Conservation (phyloP, 2,329 filamentous ascomycete species). For the Fusarium sp. region DNA sequence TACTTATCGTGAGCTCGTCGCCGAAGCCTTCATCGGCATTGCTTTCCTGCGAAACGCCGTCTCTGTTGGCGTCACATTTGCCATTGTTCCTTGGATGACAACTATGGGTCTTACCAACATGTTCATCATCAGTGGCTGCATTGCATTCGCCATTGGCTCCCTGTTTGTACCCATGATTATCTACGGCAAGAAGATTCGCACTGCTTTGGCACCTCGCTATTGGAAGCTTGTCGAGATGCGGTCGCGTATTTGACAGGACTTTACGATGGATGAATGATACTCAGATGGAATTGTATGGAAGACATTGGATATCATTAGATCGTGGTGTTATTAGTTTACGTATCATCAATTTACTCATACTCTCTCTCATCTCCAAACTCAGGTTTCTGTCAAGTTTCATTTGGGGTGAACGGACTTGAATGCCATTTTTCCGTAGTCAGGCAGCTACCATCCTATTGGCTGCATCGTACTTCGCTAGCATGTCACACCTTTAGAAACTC, state of each 20-base stretch:
- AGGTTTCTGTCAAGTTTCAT: background rate
- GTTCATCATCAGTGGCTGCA: slow-evolving; percentile 40
- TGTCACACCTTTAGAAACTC: background rate
- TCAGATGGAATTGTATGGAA: background rate
- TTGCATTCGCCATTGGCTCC: slow-evolving; percentile 39
- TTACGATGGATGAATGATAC: background rate
- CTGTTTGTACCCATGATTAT: slow-evolving; percentile 46
- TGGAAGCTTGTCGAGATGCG: slow-evolving; percentile 37
- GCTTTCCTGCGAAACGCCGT: slow-evolving; percentile 48
- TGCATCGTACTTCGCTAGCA: background rate
- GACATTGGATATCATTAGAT: too few relatives aligned
- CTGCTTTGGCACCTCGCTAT: slow-evolving; percentile 36
- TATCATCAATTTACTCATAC: background rate
- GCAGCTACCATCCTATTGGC: background rate
- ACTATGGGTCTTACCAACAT: slow-evolving; percentile 46
- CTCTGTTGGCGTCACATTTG: slow-evolving; percentile 45
- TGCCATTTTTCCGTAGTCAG: background rate
- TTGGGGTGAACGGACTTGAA: background rate
- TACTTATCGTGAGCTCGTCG: slow-evolving; percentile 47
- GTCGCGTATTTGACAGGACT: slow-evolving; percentile 16
- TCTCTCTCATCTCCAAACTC: background rate
- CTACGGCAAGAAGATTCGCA: slow-evolving; percentile 47
- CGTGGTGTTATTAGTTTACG: background rate
- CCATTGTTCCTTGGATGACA: slow-evolving; percentile 46
- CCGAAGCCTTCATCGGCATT: slow-evolving; percentile 47